Evolutionary conservation across 2,329 filamentous ascomycete species (phyloP).

Genomic region (Aureobasidium mangrovei): DNA sequence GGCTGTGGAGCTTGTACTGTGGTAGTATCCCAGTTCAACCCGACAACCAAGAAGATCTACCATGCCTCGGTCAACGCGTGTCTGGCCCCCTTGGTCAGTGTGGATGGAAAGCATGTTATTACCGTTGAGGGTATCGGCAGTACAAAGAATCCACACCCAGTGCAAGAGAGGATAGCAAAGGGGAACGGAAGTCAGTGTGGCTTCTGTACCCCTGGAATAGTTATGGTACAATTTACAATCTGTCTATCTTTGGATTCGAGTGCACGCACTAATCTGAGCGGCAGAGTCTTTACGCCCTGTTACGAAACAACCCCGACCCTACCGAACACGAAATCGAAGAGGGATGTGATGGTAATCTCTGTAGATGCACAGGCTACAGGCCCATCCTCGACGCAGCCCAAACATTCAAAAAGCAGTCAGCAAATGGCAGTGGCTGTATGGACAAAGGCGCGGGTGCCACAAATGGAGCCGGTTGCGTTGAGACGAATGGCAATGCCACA

Average conservation of each 20-base stretch:
- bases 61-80: conserved; percentile 97
- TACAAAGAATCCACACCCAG: conserved; percentile 75
- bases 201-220: conserved; percentile 95
- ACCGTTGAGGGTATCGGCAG: conserved; percentile 94
- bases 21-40: conserved; percentile 87
- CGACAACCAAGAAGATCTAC: conserved; percentile 84
- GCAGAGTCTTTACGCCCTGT: conserved; percentile 79
- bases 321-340: conserved; percentile 82
- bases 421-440: conserved; percentile 41
- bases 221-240: conserved; percentile 54
- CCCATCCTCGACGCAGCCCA: conserved; percentile 91
- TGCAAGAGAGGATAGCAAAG: conserved; percentile 84
- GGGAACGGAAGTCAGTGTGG: conserved; percentile 89
- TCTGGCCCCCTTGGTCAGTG: conserved; percentile 79
- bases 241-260: not conserved
- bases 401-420: conserved; percentile 60
- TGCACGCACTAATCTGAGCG: not conserved
- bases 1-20: conserved; percentile 96
- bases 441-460: not conserved
- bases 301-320: conserved; percentile 73
- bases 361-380: conserved; percentile 88
- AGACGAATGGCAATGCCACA: conserved; percentile 44
- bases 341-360: conserved; percentile 93
- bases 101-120: conserved; percentile 97
- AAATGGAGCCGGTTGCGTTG: conserved; percentile 17